These are phyloP conservation scores for Grosmannia serpens DNA, from an alignment of 2,329 filamentous ascomycete species.

Conservation along the genomic window DNA sequence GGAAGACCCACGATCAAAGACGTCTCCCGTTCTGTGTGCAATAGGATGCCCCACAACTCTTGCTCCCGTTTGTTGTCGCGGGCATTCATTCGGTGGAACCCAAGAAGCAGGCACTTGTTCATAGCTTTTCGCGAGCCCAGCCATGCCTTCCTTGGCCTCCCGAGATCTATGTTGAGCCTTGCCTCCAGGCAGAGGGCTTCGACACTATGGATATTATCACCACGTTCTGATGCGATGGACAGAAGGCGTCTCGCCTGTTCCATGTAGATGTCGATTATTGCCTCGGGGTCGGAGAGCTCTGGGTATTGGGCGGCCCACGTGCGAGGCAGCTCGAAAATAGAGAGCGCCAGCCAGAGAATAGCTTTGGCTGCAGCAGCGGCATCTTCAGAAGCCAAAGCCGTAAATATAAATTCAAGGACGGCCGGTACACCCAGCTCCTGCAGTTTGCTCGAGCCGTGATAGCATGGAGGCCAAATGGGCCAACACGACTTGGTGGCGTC, in stretches of 20 bases:
- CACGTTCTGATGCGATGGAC: conserved; percentile 35
- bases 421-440: conserved; percentile 19
- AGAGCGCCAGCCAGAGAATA: background rate
- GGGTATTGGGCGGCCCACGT: background rate
- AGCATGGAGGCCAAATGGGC: background rate
- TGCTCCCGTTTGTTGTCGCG: conserved; percentile 19
- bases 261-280: conserved; percentile 33
- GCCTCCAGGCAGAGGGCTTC: conserved; percentile 38
- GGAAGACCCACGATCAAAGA: conserved; percentile 43
- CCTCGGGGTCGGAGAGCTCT: conserved; percentile 20
- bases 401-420: conserved; percentile 11
- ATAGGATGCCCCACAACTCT: conserved; percentile 27
- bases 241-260: conserved; percentile 33
- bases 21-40: conserved; percentile 34
- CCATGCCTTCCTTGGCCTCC: conserved; percentile 44
- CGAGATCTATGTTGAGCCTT: conserved; percentile 43
- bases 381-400: conserved; percentile 18
- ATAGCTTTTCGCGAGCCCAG: conserved; percentile 36
- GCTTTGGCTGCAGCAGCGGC: background rate
- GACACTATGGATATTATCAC: conserved; percentile 37
- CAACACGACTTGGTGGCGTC: background rate
- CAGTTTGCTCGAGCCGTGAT: background rate
- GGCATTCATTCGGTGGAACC: conserved; percentile 26
- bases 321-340: background rate
- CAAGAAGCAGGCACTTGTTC: conserved; percentile 38